Percentiles rank a stretch among this genome's conserved stretches.
These are phyloP conservation scores for Kuraishia floccosa DNA, from an alignment of 805 yeast species.

Conservation along the genomic window DNA sequence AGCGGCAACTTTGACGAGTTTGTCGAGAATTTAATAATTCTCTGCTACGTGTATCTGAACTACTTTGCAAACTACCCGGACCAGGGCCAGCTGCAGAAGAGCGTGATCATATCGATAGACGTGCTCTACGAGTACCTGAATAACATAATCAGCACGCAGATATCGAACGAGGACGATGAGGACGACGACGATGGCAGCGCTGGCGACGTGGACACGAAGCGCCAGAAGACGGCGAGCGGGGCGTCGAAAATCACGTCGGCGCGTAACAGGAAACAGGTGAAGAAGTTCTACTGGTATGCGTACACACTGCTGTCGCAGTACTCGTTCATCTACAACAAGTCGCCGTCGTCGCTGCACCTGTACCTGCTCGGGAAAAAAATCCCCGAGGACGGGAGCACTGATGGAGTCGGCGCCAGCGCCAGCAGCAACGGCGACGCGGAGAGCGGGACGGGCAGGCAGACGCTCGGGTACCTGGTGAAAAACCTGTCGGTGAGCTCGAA, in stretches of 20 bases:
- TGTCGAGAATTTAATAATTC: slow-evolving; percentile 31
- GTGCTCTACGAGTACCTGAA: slow-evolving; percentile 37
- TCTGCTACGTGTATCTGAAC: slow-evolving; percentile 29
- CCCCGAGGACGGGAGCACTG: slow-evolving; percentile 10
- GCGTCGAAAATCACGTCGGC: slow-evolving; percentile 2
- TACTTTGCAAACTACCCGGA: slow-evolving; percentile 19
- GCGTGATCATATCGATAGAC: slow-evolving; percentile 24
- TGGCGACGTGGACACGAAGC: too few relatives aligned
- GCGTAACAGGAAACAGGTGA: too few relatives aligned
- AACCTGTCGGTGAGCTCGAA: slow-evolving; percentile 14
- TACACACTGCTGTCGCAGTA: slow-evolving; percentile 33
- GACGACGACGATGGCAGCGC: too few relatives aligned
- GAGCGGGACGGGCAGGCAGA: slow-evolving; percentile 2
- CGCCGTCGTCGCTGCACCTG: slow-evolving; percentile 26
- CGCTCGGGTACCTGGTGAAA: slow-evolving; percentile 12
- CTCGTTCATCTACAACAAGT: slow-evolving; percentile 23
- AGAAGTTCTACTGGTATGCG: slow-evolving; percentile 31
- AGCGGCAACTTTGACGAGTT: slow-evolving; percentile 22
- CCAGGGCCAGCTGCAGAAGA: slow-evolving; percentile 1
- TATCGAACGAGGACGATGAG: slow-evolving; percentile 19
- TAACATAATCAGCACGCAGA: slow-evolving; percentile 30
- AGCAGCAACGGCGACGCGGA: not conserved
- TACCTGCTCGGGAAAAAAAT: slow-evolving; percentile 15
- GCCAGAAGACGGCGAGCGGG: slow-evolving; percentile 2
- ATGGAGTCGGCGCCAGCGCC: not conserved